Conservation (phyloP, 805 yeast species). For the Kuraishia hungarica region DNA sequence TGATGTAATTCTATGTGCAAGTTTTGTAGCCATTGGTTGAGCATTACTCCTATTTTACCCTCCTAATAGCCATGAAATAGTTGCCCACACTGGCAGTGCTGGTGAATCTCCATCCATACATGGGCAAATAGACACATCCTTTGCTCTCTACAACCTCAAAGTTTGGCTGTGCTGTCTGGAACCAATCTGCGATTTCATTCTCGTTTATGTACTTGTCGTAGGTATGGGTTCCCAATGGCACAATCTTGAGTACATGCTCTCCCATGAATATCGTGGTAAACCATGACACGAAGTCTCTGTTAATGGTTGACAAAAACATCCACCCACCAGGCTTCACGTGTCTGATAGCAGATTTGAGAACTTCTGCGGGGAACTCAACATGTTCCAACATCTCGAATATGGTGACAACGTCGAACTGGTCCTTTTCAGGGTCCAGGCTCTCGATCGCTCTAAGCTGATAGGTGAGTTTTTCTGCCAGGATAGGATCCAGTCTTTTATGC, state of each 20-base stretch:
- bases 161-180: conserved; percentile 24
- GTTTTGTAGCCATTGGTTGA: not conserved
- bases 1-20: not conserved
- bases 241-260: conserved; percentile 70
- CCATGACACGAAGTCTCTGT: conserved; percentile 81
- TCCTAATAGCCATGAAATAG: conserved; percentile 80
- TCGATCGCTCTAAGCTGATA: conserved; percentile 63
- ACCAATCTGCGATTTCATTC: conserved; percentile 61
- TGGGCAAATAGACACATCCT: conserved; percentile 81
- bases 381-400: conserved; percentile 95
- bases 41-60: conserved; percentile 14
- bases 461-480: conserved; percentile 39
- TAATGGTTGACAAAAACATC: conserved; percentile 84
- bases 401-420: conserved; percentile 67
- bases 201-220: conserved; percentile 79
- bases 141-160: conserved; percentile 57
- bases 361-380: conserved; percentile 74
- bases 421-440: conserved; percentile 31
- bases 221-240: conserved; percentile 91
- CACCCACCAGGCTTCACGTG: conserved; percentile 76
- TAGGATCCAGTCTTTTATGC: conserved; percentile 65
- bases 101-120: conserved; percentile 78
- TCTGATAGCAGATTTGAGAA: conserved; percentile 57
- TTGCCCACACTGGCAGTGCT: conserved; percentile 59
- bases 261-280: conserved; percentile 89